phyloP scores from a whole-genome alignment of 1,284 basidiomycete genomes.

The Leccinum cinnamomeum region DNA sequence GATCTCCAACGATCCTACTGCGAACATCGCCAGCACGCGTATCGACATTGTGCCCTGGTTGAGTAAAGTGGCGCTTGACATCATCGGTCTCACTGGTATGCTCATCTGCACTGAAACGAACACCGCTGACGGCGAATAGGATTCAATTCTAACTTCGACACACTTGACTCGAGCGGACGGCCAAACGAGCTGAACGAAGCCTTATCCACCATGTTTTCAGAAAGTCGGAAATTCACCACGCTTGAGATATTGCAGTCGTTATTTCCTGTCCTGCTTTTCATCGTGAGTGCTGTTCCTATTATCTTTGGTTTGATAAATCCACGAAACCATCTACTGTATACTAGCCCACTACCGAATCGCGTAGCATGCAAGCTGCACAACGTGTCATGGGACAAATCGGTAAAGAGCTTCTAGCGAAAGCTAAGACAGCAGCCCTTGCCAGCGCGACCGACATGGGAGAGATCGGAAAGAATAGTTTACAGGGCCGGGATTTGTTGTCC shows the following conservation, averaged over 20 bases:
- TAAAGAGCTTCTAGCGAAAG: slow-evolving; percentile 44
- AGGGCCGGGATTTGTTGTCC: slow-evolving; percentile 50
- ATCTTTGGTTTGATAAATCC: neutral
- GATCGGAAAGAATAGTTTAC: slow-evolving; percentile 33
- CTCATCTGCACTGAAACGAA: neutral
- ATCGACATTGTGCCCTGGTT: slow-evolving; percentile 58
- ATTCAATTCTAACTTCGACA: slow-evolving; percentile 58
- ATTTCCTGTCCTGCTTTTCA: slow-evolving; percentile 41
- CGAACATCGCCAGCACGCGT: slow-evolving; percentile 11
- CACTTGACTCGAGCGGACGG: slow-evolving; percentile 38
- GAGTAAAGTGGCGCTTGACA: slow-evolving; percentile 59
- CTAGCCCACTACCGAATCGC: slow-evolving; percentile 16
- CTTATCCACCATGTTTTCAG: slow-evolving; percentile 44
- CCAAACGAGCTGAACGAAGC: slow-evolving; percentile 51
- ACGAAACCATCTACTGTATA: neutral
- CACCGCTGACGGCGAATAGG: slow-evolving; percentile 34
- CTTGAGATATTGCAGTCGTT: slow-evolving; percentile 36
- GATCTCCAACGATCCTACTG: slow-evolving; percentile 27
- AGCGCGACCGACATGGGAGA: slow-evolving; percentile 17
- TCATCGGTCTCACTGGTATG: slow-evolving; percentile 56
- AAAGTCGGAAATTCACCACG: slow-evolving; percentile 25
- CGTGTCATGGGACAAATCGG: slow-evolving; percentile 39
- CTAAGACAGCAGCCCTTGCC: slow-evolving; percentile 38
- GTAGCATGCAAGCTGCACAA: slow-evolving; percentile 15
- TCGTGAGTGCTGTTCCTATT: slow-evolving; percentile 37